Evolutionary conservation across 441 rosid genomes (phyloP), one percentile per base, ranked within the genome.

Genomic region (Omphalea diandra): DNA sequence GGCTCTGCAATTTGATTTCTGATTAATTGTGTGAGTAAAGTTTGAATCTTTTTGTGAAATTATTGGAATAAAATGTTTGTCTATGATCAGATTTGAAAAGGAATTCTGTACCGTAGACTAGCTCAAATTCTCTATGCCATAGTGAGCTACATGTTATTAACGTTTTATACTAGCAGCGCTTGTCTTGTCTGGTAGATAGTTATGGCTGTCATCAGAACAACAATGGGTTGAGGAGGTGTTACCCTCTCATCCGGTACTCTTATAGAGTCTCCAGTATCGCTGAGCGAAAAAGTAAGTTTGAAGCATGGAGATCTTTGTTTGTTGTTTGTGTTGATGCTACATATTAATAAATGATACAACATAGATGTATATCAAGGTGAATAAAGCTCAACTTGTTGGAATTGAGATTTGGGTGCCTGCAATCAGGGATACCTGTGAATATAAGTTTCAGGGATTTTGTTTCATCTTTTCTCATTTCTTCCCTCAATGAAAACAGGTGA

Each of bases 401-500:
- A 64, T 20, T 41, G 27, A 31, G 29, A n/a, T 52, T 38, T 54
- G 54, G 22, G 15, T n/a, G n/a, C n/a, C n/a, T n/a, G n/a, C n/a
- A n/a, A n/a, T n/a, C 31, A 29, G 20, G 24, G 31, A 15, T 46
- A 47, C 35, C 1, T 27, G 61, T 57, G 47, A 26, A 9, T 71
- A 9, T 41, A 29, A 32, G 46, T 5, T 58, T 63, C 33, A 9
- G n/a, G 26, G 40, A 38, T 26, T 77, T 24, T 57, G 29, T 27
- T 69, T 41, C 12, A 24, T 60, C 43, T 36, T 56, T 71, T 22
- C 17, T 1, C 31, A 11, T 49, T 54, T 18, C 4, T 9, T 47
- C 38, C 54, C 20, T 61, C 72, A 70, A 71, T 67, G 47, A 59
- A 18, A n/a, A 36, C 75, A 91, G 98, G 84, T 87, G 92, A 70